Evolutionary conservation across 208 protist genomes (phyloP).

Genomic region (Vickermania spadyakhi): DNA sequence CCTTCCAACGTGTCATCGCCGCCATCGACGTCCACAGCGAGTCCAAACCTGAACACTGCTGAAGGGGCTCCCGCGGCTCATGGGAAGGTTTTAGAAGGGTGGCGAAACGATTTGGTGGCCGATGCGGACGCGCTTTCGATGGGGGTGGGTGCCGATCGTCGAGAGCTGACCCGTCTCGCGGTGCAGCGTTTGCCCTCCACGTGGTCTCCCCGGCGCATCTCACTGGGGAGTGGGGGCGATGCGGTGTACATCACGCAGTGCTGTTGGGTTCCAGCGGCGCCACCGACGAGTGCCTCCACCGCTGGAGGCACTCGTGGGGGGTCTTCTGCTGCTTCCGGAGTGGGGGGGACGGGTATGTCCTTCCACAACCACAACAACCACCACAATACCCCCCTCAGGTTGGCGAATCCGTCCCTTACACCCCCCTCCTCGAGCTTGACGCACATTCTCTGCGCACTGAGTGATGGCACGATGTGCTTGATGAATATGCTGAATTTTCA

Average conservation of each 20-base stretch:
- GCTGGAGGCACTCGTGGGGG: too few species aligned
- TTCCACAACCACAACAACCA: too few species aligned
- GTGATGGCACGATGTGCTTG: conserved; percentile 47
- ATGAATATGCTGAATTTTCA: conserved; percentile 52
- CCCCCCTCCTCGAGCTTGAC: neutral
- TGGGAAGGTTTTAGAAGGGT: too few species aligned
- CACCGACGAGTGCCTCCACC: conserved; percentile 11
- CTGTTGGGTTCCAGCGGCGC: conserved; percentile 23
- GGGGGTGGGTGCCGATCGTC: conserved; percentile 21
- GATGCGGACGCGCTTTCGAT: neutral
- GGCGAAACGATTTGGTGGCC: neutral
- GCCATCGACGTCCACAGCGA: too few species aligned
- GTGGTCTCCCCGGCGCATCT: conserved; percentile 40
- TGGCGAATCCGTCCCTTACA: too few species aligned
- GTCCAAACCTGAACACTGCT: too few species aligned
- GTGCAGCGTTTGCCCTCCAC: conserved; percentile 30
- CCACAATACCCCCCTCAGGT: too few species aligned
- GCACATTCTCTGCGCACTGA: conserved; percentile 44
- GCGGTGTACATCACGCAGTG: conserved; percentile 40
- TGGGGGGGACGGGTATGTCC: too few species aligned
- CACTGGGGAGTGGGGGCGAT: conserved; percentile 33
- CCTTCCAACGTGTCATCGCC: too few species aligned
- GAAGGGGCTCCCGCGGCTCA: too few species aligned
- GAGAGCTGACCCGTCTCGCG: conserved; percentile 37
- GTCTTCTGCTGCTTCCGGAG: too few species aligned